Percentiles rank a stretch among this genome's conserved stretches.
Evolutionary conservation across 495 filamentous ascomycete species (phyloP).

Genomic region (Penicillium taxi): DNA sequence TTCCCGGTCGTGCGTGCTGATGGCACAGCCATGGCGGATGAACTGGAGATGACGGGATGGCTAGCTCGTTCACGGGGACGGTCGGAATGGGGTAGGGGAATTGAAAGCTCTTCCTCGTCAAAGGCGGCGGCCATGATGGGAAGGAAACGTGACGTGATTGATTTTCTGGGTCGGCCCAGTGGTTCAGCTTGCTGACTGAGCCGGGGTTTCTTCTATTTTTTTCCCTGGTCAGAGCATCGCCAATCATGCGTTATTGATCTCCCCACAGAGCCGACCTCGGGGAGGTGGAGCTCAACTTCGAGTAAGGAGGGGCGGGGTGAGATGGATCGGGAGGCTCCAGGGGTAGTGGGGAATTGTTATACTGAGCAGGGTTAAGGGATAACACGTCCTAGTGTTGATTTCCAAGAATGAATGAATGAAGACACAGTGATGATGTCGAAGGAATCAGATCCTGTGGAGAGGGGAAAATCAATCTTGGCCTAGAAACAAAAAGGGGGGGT

Average conservation of each 20-base stretch:
- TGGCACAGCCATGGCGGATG: conserved; percentile 43
- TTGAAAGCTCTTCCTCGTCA: conserved; percentile 88
- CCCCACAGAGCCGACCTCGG: conserved; percentile 28
- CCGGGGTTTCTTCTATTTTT: conserved; percentile 10
- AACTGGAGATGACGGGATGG: conserved; percentile 22
- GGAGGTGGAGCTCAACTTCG: conserved; percentile 19
- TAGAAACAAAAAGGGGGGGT: too few species aligned
- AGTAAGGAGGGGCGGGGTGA: conserved; percentile 13
- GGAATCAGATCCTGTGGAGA: too few species aligned
- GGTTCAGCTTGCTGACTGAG: conserved; percentile 18
- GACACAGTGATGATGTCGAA: too few species aligned
- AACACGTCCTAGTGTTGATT: too few species aligned
- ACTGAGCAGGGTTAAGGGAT: too few species aligned
- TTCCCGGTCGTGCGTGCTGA: conserved; percentile 35
- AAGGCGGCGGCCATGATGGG: conserved; percentile 45
- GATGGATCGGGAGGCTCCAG: conserved; percentile 8
- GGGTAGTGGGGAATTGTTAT: too few species aligned
- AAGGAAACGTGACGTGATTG: conserved; percentile 40
- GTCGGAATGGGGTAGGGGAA: conserved; percentile 67
- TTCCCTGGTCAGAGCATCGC: conserved; percentile 20
- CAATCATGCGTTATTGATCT: conserved; percentile 27
- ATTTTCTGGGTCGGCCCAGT: conserved; percentile 24
- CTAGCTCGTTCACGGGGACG: conserved; percentile 33
- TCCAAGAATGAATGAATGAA: too few species aligned
- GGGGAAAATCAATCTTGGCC: too few species aligned